Conservation (phyloP, 441 rosid species). For the Pelargonium australe region DNA sequence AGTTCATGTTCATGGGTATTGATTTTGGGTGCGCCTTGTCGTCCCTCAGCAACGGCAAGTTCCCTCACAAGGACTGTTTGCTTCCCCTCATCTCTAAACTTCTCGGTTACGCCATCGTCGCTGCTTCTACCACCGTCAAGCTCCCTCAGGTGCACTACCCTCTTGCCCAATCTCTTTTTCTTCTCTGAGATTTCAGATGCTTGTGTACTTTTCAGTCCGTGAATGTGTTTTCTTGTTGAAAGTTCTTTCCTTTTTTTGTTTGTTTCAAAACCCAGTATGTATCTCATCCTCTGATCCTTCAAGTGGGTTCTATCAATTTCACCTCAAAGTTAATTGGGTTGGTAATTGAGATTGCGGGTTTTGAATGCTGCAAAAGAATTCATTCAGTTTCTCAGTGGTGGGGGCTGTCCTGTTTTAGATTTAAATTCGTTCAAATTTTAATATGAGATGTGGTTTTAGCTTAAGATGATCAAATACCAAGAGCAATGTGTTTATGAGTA, state of each 20-base stretch:
- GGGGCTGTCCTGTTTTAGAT: neutral
- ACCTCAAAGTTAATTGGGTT: neutral
- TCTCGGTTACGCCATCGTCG: slow-evolving; percentile 82
- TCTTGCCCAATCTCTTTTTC: neutral
- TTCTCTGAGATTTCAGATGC: slow-evolving; percentile 4
- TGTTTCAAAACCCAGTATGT: neutral
- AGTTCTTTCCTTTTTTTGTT: neutral
- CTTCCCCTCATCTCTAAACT: slow-evolving; percentile 80
- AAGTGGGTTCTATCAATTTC: slow-evolving; percentile 6
- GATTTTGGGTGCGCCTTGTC: slow-evolving; percentile 63
- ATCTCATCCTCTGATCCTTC: neutral
- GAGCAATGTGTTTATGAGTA: neutral
- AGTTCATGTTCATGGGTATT: slow-evolving; percentile 49
- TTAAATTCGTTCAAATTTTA: neutral
- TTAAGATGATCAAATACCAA: neutral
- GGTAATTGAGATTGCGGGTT: neutral
- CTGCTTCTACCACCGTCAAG: slow-evolving; percentile 92
- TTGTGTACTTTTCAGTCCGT: neutral
- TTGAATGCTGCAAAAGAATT: neutral
- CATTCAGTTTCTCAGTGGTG: neutral
- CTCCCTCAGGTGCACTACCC: slow-evolving; percentile 89
- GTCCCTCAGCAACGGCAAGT: slow-evolving; percentile 48
- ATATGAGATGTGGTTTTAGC: neutral
- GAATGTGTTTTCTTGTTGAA: neutral
- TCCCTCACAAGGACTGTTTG: slow-evolving; percentile 71